Base-by-base conservation (phyloP, 192 early-diverging fungal species). In the Thamnidium elegans region DNA sequence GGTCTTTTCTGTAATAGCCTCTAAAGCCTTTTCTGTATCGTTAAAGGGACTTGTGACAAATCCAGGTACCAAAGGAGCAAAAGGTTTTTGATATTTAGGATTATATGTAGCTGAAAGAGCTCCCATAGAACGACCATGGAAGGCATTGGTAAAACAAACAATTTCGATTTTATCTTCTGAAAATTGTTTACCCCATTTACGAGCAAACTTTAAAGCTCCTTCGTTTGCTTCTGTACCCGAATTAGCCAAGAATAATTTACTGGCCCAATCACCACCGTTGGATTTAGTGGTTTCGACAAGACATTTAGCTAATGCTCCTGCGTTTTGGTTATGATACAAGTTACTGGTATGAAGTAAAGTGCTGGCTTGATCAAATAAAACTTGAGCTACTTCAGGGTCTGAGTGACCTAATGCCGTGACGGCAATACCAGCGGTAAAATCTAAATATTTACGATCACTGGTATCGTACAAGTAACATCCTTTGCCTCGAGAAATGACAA, bases 221-320 rank as follows among this genome's bases (percentile, higher is more conserved):
- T 99, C 95, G 72, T 99, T 99, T 23, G 97, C 95, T 73, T 99
- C 97, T 0, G 97, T 97, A 60, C 97, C 97, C 26, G 93, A 94
- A 79, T 99, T 99, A 26, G 92, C 81, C 60, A 97, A 93, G 70
- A 99, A 99, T 47, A 96, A 88, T 66, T 92, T 92, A 32, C 64
- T 47, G 21, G 85, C 85, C 60, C 73, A 76, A 1, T 43, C 55
- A 19, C 83, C 83, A 5, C 67, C 78, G 9, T 77, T 76, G 34
- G 71, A 73, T 19, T 67, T 54, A 0, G 92, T 88, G 4, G 77
- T 72, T 43, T 86, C 77, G 9, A 97, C 86, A 23, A 99, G 72
- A 19, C 67, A 61, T 55, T 90, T 81, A 0, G 97, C 95, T 47
- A 96, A 78, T 48, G 75, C 76, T 3, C 88, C 93, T 3, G 93